Evolutionary conservation across 139 green algal species (phyloP).

Genomic region (Ettlia oleoabundans): DNA sequence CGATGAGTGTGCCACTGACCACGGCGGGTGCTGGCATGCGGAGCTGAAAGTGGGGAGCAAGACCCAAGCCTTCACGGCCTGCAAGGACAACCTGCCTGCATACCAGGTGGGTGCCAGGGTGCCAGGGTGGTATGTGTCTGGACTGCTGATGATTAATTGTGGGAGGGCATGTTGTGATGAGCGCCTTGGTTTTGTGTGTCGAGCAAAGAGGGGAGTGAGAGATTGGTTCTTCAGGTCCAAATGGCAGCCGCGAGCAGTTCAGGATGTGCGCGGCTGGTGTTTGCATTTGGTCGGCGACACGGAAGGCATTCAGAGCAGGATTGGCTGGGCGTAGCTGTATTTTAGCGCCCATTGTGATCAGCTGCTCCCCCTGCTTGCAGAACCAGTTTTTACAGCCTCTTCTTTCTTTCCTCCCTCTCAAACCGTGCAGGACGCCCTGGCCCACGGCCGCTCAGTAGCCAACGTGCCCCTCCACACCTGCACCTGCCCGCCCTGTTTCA

Average conservation of each 20-base stretch:
- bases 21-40: conserved; percentile 68
- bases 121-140: neutral
- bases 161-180: neutral
- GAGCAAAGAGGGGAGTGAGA: too few species aligned
- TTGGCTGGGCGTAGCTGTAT: too few species aligned
- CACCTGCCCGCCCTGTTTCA: conserved; percentile 69
- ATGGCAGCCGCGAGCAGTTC: too few species aligned
- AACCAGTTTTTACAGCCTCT: neutral
- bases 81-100: conserved; percentile 58
- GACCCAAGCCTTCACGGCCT: conserved; percentile 51
- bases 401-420: too few species aligned
- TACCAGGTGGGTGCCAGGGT: conserved; percentile 41
- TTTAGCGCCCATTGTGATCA: too few species aligned
- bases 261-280: too few species aligned
- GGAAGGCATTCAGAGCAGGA: too few species aligned
- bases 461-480: conserved; percentile 52
- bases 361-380: too few species aligned
- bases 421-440: conserved; percentile 32
- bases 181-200: neutral
- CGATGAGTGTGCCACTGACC: conserved; percentile 68
- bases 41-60: conserved; percentile 47
- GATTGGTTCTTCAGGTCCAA: too few species aligned
- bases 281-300: too few species aligned
- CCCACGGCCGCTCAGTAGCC: conserved; percentile 21
- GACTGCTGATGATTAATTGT: neutral